These are phyloP conservation scores for Aspergillus niger DNA, from an alignment of 2,329 filamentous ascomycete species.

Conservation along the genomic window DNA sequence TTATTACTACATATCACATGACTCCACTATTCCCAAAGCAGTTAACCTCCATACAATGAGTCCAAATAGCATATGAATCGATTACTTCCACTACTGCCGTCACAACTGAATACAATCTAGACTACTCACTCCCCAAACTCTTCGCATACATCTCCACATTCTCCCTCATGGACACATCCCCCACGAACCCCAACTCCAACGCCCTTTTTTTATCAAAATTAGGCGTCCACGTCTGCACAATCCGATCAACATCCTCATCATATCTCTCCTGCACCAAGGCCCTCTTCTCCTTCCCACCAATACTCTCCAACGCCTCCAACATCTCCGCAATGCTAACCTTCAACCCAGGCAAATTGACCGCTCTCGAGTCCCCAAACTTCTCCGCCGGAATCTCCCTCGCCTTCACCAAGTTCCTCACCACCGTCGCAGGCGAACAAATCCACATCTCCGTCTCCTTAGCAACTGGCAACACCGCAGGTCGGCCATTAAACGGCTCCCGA, in stretches of 20 bases:
- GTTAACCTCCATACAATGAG: no score
- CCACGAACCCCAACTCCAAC: constrained; percentile 49
- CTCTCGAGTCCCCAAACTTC: constrained; percentile 55
- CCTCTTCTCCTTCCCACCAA: constrained; percentile 59
- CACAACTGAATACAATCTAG: constrained; percentile 19
- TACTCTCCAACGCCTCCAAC: constrained; percentile 58
- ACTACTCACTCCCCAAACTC: constrained; percentile 24
- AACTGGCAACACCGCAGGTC: constrained; percentile 55
- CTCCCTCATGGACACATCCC: constrained; percentile 44
- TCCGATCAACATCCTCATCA: constrained; percentile 56
- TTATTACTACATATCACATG: no score
- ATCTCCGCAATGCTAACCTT: constrained; percentile 62
- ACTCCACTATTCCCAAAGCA: no score
- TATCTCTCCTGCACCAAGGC: constrained; percentile 57
- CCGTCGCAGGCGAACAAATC: constrained; percentile 58
- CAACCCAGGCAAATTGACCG: constrained; percentile 58
- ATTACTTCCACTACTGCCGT: background rate
- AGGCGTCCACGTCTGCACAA: constrained; percentile 63
- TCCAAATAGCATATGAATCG: background rate
- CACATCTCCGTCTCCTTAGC: constrained; percentile 56
- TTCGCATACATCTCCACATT: constrained; percentile 44
- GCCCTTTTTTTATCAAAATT: constrained; percentile 59
- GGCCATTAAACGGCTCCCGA: constrained; percentile 54
- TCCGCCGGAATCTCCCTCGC: constrained; percentile 54
- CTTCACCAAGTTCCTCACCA: constrained; percentile 58